These are phyloP conservation scores for Aspergillus pseudotamarii DNA, from an alignment of 2,329 filamentous ascomycete species.

Conservation along the genomic window DNA sequence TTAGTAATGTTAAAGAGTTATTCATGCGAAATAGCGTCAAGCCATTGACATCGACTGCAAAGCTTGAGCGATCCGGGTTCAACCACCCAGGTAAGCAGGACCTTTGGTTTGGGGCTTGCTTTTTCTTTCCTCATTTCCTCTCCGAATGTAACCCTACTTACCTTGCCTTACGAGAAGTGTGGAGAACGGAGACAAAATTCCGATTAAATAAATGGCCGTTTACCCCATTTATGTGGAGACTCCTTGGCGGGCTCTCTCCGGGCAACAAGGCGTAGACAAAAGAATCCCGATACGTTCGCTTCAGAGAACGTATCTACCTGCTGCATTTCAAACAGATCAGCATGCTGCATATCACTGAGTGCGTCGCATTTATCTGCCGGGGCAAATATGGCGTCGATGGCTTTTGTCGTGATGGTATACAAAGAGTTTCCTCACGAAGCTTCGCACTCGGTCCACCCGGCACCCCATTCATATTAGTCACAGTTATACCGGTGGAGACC, in stretches of 20 bases:
- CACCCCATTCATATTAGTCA: conserved; percentile 3
- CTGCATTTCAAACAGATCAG: background rate
- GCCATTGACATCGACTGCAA: background rate
- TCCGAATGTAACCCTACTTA: background rate
- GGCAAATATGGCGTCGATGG: background rate
- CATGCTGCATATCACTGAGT: too few relatives aligned
- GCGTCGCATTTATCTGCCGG: too few relatives aligned
- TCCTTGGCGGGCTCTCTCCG: background rate
- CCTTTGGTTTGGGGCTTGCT: background rate
- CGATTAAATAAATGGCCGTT: background rate
- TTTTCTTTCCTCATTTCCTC: background rate
- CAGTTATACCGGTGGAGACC: background rate
- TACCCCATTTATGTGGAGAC: background rate
- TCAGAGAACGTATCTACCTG: background rate
- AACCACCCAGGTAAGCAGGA: background rate
- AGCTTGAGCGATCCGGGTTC: background rate
- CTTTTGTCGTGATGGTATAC: background rate
- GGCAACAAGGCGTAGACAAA: background rate
- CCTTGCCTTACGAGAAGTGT: background rate
- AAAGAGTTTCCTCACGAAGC: background rate
- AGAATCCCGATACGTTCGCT: background rate
- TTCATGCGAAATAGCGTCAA: background rate
- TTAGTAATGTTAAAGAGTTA: background rate
- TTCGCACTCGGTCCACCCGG: background rate
- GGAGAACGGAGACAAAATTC: background rate